phyloP scores from a whole-genome alignment of 768 basidiomycete genomes.

The Boletus rex-veris region DNA sequence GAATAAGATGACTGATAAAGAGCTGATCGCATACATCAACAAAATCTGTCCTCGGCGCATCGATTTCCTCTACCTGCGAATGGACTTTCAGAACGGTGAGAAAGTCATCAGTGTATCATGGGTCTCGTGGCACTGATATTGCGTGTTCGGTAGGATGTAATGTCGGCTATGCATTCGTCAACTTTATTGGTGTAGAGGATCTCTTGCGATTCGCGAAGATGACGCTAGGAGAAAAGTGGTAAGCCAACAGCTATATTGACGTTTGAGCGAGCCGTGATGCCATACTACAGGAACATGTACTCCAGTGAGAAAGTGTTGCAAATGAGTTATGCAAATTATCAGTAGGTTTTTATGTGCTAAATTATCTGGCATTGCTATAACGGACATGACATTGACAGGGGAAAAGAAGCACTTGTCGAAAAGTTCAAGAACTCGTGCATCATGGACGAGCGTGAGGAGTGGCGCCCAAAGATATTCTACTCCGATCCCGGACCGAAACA shows the following conservation, averaged over 20 bases:
- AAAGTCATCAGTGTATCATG: background rate
- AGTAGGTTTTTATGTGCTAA: conserved; percentile 49
- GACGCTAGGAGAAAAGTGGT: conserved; percentile 82
- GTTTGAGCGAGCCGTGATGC: conserved; percentile 2
- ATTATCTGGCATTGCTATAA: conserved; percentile 7
- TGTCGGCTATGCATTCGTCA: conserved; percentile 85
- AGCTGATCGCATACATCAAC: conserved; percentile 62
- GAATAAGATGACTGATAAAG: conserved; percentile 83
- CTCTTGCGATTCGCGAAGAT: conserved; percentile 71
- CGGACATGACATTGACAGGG: conserved; percentile 40
- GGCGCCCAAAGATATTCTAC: conserved; percentile 84
- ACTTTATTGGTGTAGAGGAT: conserved; percentile 79
- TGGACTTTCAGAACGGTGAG: conserved; percentile 81
- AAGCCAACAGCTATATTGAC: conserved; percentile 14
- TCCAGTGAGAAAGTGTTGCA: conserved; percentile 87
- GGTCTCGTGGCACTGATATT: conserved; percentile 1
- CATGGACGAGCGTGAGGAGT: conserved; percentile 81
- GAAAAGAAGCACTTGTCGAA: conserved; percentile 86
- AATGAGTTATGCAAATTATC: conserved; percentile 91
- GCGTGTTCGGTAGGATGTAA: conserved; percentile 55
- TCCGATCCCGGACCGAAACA: conserved; percentile 65
- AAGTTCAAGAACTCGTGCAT: conserved; percentile 91
- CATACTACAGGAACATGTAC: conserved; percentile 74
- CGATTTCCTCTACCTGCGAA: conserved; percentile 85
- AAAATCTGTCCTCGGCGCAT: conserved; percentile 72